Conservation (phyloP, 2,329 filamentous ascomycete species). For the Fusarium sp. region DNA sequence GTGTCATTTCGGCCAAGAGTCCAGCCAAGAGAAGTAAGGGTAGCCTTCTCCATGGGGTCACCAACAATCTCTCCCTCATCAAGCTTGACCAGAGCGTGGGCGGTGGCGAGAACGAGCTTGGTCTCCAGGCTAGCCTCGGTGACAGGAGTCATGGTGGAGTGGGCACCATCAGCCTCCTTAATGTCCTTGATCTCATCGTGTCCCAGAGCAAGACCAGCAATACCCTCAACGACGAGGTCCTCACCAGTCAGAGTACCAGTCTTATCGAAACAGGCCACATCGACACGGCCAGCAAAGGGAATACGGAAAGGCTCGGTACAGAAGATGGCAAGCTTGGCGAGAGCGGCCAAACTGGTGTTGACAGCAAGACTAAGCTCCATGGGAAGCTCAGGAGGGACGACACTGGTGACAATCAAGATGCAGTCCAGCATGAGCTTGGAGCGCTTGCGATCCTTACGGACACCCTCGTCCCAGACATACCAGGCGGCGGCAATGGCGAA, state of each 20-base stretch:
- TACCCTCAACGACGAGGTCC: slow-evolving; percentile 95
- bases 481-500: slow-evolving; percentile 98
- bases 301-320: slow-evolving; percentile 99
- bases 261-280: slow-evolving; percentile 98
- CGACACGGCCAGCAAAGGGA: slow-evolving; percentile 93
- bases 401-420: slow-evolving; percentile 95
- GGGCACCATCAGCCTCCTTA: slow-evolving; percentile 81
- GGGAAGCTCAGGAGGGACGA: slow-evolving; percentile 96
- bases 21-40: slow-evolving; percentile 90
- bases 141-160: slow-evolving; percentile 80
- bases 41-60: slow-evolving; percentile 99
- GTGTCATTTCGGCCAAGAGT: slow-evolving; percentile 89
- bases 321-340: slow-evolving; percentile 97
- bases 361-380: slow-evolving; percentile 98
- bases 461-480: slow-evolving; percentile 99
- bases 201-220: slow-evolving; percentile 86
- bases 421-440: slow-evolving; percentile 98
- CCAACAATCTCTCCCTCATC: slow-evolving; percentile 98
- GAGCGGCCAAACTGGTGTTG: slow-evolving; percentile 93
- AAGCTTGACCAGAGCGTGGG: slow-evolving; percentile 93
- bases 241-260: slow-evolving; percentile 97
- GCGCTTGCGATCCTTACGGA: slow-evolving; percentile 91
- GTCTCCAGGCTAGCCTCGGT: slow-evolving; percentile 80
- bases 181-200: slow-evolving; percentile 71
- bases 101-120: slow-evolving; percentile 91